These are phyloP conservation scores for Cytidiella melzeri DNA, from an alignment of 768 basidiomycete species.

Conservation along the genomic window DNA sequence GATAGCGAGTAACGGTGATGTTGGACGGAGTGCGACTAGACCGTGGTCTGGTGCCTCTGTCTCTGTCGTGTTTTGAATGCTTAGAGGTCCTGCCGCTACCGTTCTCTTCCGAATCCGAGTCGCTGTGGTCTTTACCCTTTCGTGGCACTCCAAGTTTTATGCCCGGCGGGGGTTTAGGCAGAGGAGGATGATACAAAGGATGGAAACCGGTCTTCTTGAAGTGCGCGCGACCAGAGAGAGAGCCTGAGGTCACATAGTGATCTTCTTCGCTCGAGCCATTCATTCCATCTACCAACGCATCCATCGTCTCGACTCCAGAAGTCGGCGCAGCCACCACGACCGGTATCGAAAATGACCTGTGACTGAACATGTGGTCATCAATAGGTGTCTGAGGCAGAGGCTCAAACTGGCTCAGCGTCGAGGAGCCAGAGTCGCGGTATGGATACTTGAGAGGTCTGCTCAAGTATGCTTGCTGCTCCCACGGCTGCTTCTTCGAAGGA, in stretches of 20 bases:
- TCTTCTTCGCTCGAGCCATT: slow-evolving; percentile 61
- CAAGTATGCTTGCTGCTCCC: slow-evolving; percentile 8
- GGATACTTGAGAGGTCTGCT: slow-evolving; percentile 22
- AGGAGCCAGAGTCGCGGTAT: slow-evolving; percentile 60
- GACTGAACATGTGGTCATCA: slow-evolving; percentile 36
- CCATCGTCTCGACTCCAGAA: slow-evolving; percentile 80
- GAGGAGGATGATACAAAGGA: slow-evolving; percentile 75
- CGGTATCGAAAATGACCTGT: slow-evolving; percentile 26
- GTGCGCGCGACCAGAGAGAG: slow-evolving; percentile 42
- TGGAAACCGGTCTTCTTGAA: slow-evolving; percentile 58
- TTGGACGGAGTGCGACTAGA: slow-evolving; percentile 12
- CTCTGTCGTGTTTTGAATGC: not conserved
- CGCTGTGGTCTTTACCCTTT: slow-evolving; percentile 20
- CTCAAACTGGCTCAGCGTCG: slow-evolving; percentile 56
- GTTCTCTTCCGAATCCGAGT: slow-evolving; percentile 54
- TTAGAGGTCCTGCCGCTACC: slow-evolving; percentile 14
- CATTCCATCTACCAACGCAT: slow-evolving; percentile 87
- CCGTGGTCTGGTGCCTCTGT: not conserved
- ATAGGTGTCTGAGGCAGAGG: slow-evolving; percentile 69
- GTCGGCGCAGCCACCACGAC: slow-evolving; percentile 73
- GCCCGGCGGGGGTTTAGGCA: slow-evolving; percentile 81
- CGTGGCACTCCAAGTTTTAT: slow-evolving; percentile 52
- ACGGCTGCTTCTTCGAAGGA: slow-evolving; percentile 7
- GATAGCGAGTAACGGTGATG: slow-evolving; percentile 9
- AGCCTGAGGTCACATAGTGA: slow-evolving; percentile 34